A percentile compares a stretch with the other conserved stretches of the same genome.
phyloP scores from a whole-genome alignment of 2,329 filamentous ascomycete genomes.

The Lecanoromycetidae sp. region DNA sequence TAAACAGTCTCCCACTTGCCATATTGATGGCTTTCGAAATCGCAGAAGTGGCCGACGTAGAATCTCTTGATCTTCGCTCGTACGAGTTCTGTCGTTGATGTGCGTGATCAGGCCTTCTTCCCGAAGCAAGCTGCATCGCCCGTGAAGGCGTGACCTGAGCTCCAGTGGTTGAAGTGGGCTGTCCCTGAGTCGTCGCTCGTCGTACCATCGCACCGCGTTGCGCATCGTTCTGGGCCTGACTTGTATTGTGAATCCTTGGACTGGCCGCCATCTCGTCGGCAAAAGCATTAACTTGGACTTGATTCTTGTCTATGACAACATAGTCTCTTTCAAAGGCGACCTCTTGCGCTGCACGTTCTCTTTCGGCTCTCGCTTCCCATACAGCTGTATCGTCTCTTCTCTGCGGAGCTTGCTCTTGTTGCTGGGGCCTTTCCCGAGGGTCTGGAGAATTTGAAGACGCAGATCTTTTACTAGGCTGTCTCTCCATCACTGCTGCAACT shows the following conservation, averaged over 20 bases:
- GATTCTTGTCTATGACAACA: slow-evolving; percentile 86
- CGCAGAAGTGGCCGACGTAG: slow-evolving; percentile 72
- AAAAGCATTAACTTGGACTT: slow-evolving; percentile 92
- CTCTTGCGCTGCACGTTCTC: slow-evolving; percentile 65
- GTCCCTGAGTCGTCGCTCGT: slow-evolving; percentile 65
- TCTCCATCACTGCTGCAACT: slow-evolving; percentile 10
- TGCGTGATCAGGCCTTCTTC: slow-evolving; percentile 46
- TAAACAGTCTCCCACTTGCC: slow-evolving; percentile 55
- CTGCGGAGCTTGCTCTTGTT: slow-evolving; percentile 13
- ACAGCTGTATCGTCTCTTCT: slow-evolving; percentile 17
- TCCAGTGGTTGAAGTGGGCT: slow-evolving; percentile 55
- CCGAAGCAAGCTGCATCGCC: slow-evolving; percentile 61
- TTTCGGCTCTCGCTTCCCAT: slow-evolving; percentile 31
- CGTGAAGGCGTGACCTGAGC: slow-evolving; percentile 58
- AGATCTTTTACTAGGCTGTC: slow-evolving; percentile 25
- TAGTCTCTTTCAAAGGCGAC: slow-evolving; percentile 88
- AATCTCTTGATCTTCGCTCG: slow-evolving; percentile 62
- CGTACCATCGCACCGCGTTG: slow-evolving; percentile 55
- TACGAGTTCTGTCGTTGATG: slow-evolving; percentile 71
- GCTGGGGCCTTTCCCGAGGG: slow-evolving; percentile 24
- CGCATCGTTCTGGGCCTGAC: slow-evolving; percentile 36
- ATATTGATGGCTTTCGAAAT: slow-evolving; percentile 93
- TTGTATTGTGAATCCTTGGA: slow-evolving; percentile 46
- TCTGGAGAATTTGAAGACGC: slow-evolving; percentile 27
- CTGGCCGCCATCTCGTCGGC: slow-evolving; percentile 88